Evolutionary conservation across 768 basidiomycete species (phyloP), one percentile per base, ranked within the genome.

Genomic region (Hemileccinum impolitum): DNA sequence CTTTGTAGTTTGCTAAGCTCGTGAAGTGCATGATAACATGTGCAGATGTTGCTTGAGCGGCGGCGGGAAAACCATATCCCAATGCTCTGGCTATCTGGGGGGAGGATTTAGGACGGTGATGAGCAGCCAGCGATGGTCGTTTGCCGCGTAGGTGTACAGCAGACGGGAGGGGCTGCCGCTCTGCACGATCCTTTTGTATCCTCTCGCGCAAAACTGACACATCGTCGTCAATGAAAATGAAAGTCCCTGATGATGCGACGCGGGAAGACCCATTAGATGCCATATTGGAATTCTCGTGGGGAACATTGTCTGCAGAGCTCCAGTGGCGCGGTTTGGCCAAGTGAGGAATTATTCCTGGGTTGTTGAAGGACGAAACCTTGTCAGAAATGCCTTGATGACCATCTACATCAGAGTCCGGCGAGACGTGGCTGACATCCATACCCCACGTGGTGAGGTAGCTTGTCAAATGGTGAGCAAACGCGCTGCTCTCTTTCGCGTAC

Each of bases 361-460:
- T 51, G 32, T 39, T 52, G 39, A 51, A 53, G 2, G 48, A 51
- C 15, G 48, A 46, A 18, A 39, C 18, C 47, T 41, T 58, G 28
- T 66, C 68, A 21, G 35, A 43, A 23, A 48, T 11, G 36, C 26
- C 23, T 32, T 57, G 68, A 31, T 52, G 45, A n/a, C 60, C 64
- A 44, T 87, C 82, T 2, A 66, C 66, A 18, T 77, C 79, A 11
- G 75, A 74, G 44, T 84, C 82, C 2, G 79, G 73, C 8, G 85
- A 82, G 38, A 84, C 75, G 69, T 94, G 92, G 44, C 81, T 84
- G 37, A 97, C 85, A 59, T 95, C 91, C 84, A 97, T 80, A 12
- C 94, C 94, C 95, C 95, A 98, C 6, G 88, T 81, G 18, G 89
- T 90, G 50, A 99, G 76, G 68, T 95, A 96, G 57, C 87, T 88